These are phyloP conservation scores for Tremellales sp. DNA, from an alignment of 1,284 basidiomycete species.

Conservation along the genomic window DNA sequence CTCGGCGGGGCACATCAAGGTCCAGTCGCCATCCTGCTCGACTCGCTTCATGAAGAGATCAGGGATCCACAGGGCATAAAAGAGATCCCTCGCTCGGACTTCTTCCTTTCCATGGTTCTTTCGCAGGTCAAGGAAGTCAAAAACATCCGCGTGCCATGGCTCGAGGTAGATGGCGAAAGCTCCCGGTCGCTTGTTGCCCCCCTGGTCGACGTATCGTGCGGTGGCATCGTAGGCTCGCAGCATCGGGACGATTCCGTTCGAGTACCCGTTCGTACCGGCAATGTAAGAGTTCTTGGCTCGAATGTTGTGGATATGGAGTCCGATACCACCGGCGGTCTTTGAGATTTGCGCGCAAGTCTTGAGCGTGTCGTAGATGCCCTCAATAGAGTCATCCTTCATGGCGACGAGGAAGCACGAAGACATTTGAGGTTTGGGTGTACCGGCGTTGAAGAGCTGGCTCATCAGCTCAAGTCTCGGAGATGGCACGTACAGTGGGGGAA, in stretches of 20 bases:
- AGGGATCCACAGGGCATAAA: slow-evolving; percentile 97
- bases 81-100: slow-evolving; percentile 91
- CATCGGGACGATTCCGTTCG: slow-evolving; percentile 99
- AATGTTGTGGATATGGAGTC: slow-evolving; percentile 93
- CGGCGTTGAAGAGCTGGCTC: slow-evolving; percentile 82
- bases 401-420: slow-evolving; percentile 97
- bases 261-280: slow-evolving; percentile 85
- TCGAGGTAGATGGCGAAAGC: slow-evolving; percentile 98
- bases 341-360: slow-evolving; percentile 99
- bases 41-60: slow-evolving; percentile 98
- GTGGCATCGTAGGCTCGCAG: slow-evolving; percentile 97
- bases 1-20: slow-evolving; percentile 97
- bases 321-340: slow-evolving; percentile 98
- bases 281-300: slow-evolving; percentile 80
- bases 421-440: slow-evolving; percentile 90
- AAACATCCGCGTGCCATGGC: slow-evolving; percentile 97
- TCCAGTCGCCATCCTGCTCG: slow-evolving; percentile 83
- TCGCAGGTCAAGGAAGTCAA: slow-evolving; percentile 95
- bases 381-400: slow-evolving; percentile 99
- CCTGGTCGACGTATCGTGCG: slow-evolving; percentile 98
- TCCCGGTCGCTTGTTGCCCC: slow-evolving; percentile 98
- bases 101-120: slow-evolving; percentile 99
- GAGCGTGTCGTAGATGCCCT: slow-evolving; percentile 98
- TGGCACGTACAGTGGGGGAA: slow-evolving; percentile 66
- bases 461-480: not conserved